Percentiles rank a stretch among this genome's conserved stretches.
These are phyloP conservation scores for Trichoderma harzianum DNA, from an alignment of 2,329 filamentous ascomycete genomes.

Conservation along the genomic window DNA sequence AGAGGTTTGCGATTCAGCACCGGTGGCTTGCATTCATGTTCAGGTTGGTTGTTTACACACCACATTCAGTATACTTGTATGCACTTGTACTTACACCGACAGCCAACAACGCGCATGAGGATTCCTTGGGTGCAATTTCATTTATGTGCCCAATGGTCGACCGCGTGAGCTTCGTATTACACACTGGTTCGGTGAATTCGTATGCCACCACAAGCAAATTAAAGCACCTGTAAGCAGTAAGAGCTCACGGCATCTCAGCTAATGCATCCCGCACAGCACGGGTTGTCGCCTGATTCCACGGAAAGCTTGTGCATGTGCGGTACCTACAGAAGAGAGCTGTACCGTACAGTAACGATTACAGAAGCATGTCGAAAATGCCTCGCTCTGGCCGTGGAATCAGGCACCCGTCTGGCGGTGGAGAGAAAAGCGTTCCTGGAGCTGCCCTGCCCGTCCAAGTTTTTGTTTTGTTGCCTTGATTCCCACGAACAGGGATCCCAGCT, in stretches of 20 bases:
- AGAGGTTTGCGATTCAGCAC: not conserved
- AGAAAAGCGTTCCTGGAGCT: not conserved
- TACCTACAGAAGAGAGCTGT: not conserved
- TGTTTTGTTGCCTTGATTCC: not conserved
- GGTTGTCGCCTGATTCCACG: not conserved
- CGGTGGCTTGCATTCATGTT: not conserved
- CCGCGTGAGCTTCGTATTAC: not conserved
- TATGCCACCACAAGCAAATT: not conserved
- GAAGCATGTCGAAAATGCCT: conserved; percentile 1
- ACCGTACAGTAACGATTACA: not conserved
- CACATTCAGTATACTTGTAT: not conserved
- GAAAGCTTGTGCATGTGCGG: not conserved
- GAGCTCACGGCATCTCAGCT: conserved; percentile 9
- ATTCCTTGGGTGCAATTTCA: not conserved
- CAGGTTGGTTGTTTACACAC: not conserved
- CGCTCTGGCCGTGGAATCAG: not conserved
- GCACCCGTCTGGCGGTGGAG: not conserved
- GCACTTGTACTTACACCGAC: not conserved
- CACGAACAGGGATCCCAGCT: not conserved
- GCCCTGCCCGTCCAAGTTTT: not conserved
- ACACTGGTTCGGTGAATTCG: not conserved
- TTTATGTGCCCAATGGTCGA: not conserved
- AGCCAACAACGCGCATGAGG: not conserved
- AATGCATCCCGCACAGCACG: not conserved
- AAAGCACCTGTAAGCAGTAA: not conserved